Percentiles rank a stretch among this genome's conserved stretches.
Conservation (phyloP, 1,139 yeast genomes). For the Yamadazyma sp. region DNA sequence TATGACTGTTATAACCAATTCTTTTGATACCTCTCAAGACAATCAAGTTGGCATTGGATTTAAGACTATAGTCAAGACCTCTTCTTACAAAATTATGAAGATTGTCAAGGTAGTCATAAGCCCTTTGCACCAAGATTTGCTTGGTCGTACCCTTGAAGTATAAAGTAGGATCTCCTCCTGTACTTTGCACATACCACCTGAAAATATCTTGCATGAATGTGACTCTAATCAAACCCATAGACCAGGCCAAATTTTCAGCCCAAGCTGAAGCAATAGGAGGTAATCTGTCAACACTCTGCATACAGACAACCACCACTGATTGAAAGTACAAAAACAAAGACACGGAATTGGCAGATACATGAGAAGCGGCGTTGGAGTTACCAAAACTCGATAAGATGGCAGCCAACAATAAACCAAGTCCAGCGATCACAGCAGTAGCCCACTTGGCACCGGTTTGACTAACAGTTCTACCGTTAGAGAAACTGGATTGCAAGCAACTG, state of each 20-base stretch:
- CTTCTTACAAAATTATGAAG: slow-evolving; percentile 29
- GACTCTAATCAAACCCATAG: slow-evolving; percentile 75
- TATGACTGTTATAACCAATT: slow-evolving; percentile 63
- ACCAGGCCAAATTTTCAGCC: slow-evolving; percentile 83
- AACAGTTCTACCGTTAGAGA: slow-evolving; percentile 73
- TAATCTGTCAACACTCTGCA: slow-evolving; percentile 70
- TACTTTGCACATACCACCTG: slow-evolving; percentile 78
- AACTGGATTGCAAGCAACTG: slow-evolving; percentile 70
- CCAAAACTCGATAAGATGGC: slow-evolving; percentile 72
- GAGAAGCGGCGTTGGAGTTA: slow-evolving; percentile 76
- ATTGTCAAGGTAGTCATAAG: slow-evolving; percentile 29
- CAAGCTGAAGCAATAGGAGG: slow-evolving; percentile 83
- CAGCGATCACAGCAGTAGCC: slow-evolving; percentile 83
- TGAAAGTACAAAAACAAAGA: slow-evolving; percentile 76
- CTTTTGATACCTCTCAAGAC: slow-evolving; percentile 76
- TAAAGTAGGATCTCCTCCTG: slow-evolving; percentile 72
- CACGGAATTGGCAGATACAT: slow-evolving; percentile 72
- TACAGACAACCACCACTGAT: slow-evolving; percentile 68
- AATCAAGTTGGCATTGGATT: slow-evolving; percentile 46
- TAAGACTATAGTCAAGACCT: slow-evolving; percentile 31
- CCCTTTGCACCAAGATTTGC: slow-evolving; percentile 69
- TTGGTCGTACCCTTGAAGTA: slow-evolving; percentile 57
- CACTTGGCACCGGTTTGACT: slow-evolving; percentile 76
- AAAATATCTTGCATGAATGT: slow-evolving; percentile 73
- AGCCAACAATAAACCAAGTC: slow-evolving; percentile 69